Base-by-base conservation (phyloP, 2,329 filamentous ascomycete genomes). In the Cladophialophora exuberans region DNA sequence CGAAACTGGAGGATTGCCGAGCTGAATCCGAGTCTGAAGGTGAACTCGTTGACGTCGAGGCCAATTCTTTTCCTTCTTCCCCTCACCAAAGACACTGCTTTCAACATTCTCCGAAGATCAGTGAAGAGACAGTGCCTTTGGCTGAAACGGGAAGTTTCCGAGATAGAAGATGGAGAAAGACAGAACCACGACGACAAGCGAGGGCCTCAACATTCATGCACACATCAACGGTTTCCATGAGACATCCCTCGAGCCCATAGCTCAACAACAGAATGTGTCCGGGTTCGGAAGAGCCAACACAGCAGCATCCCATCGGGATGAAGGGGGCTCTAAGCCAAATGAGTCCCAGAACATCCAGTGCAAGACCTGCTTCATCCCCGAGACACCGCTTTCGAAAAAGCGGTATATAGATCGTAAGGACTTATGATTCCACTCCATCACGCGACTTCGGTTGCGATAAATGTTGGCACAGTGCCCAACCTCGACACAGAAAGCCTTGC, bases 401-500 rank as follows among this genome's bases (percentile, higher is more conserved):
- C 20, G 51, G 39, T 50, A 59, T 56, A 54, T 60, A 61, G 57
- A 63, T 63, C 61, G 61, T 58, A 42, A 59, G 42, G 59, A 64
- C 55, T 64, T 64, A 64, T 64, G 33, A 57, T 62, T 65, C 63
- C 63, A 63, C 61, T 65, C 62, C 62, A 62, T 63, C 63, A 64
- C 63, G 63, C 63, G 45, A 62, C 63, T 63, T 61, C 54, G 52
- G 56, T 39, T 58, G 62, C 62, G 62, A 62, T 64, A 64, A 53
- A 50, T 39, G n/a, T n/a, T 31, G 52, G 53, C 50, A 42, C 53
- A 54, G 59, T 59, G 56, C 53, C 50, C 28, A 38, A 18, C 48
- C 53, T 53, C 56, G 47, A 51, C 49, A 46, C 42, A 49, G 33
- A 59, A 31, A 49, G 25, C 53, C 59, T 59, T 59, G 46, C 54